phyloP scores from a whole-genome alignment of 176 grass and related monocot genomes.

The Cenchrus americanus region DNA sequence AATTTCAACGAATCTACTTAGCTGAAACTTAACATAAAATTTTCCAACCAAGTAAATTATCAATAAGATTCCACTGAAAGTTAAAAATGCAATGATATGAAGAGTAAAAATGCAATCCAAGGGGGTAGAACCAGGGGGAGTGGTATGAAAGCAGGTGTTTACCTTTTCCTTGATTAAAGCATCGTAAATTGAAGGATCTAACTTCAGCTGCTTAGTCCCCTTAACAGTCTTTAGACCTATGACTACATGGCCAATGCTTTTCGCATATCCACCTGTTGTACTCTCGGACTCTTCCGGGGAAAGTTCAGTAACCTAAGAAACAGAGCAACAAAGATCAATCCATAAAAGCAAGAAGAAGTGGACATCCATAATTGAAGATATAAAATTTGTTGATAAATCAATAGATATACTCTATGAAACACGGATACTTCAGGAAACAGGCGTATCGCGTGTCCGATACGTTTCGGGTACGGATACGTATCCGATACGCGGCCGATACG shows the following conservation, averaged over 20 bases:
- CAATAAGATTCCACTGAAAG: not conserved
- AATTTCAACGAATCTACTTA: not conserved
- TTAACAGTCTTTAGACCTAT: slow-evolving; percentile 96
- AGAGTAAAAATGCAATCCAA: slow-evolving; percentile 24
- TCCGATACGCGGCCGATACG: too few relatives aligned
- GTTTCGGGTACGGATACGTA: too few relatives aligned
- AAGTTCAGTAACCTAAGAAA: slow-evolving; percentile 87
- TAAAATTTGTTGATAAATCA: not conserved
- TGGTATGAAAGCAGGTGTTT: not conserved
- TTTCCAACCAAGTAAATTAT: not conserved
- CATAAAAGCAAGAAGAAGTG: not conserved
- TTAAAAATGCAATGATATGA: slow-evolving; percentile 4
- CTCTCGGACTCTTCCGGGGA: slow-evolving; percentile 90
- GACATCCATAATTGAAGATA: not conserved
- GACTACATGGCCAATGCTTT: slow-evolving; percentile 90
- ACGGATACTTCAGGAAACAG: too few relatives aligned
- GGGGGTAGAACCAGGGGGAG: not conserved
- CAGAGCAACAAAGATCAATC: slow-evolving; percentile 8
- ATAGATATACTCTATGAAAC: too few relatives aligned
- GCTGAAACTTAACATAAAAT: not conserved
- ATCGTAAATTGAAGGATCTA: slow-evolving; percentile 95
- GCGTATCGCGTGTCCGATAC: too few relatives aligned
- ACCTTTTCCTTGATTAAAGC: slow-evolving; percentile 99
- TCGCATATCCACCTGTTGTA: slow-evolving; percentile 76
- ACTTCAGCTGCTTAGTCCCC: slow-evolving; percentile 93